Base-by-base conservation (phyloP, 805 yeast genomes). In the Metschnikowia lunata region DNA sequence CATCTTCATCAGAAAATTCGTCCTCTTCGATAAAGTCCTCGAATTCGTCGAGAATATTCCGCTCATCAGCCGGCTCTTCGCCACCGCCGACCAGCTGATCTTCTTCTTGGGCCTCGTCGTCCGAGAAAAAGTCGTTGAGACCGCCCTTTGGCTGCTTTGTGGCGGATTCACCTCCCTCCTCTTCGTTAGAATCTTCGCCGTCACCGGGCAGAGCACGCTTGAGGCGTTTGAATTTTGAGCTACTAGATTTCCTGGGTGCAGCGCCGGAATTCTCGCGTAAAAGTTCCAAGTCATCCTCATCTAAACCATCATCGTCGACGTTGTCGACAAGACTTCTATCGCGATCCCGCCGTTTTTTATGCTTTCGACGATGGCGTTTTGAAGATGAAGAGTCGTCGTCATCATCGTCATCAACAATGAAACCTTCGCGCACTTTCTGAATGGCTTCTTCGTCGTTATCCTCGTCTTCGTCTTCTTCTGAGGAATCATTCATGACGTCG, bases 1-100 rank as follows among this genome's bases (percentile, higher is more conserved):
- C 85, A 9, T 56, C 62, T 58, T 89, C 96, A 55, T 88, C 97
- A 8, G 95, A 87, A 58, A 85, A 85, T 62, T 90, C 97, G 64
- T 93, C 99, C 49, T 91, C 97, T 66, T 91, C 99, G 55, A 93
- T 93, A 67, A 93, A 93, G 61, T 90, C 99, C 62, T 89, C 99
- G 56, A 91, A 81, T 64, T 93, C 98, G 60, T 89, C 96, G 52
- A 80, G 64, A 35, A 63, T 69, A 58, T 70, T 70, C 26, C 66
- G 59, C 15, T 66, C 64, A 44, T 61, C 60, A 11, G 38, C 29
- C 8, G 36, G 44, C 26, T 32, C 41, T 12, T 47, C 42, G 36
- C 66, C 77, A 30, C 52, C 63, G n/a, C 49, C 62, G n/a, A 52
- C 51, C 32, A 26, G 26, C 11, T 11, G 34, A 13, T 45, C 57